Conservation (phyloP, 176 grass and related monocot species). For the Stipa capillata region DNA sequence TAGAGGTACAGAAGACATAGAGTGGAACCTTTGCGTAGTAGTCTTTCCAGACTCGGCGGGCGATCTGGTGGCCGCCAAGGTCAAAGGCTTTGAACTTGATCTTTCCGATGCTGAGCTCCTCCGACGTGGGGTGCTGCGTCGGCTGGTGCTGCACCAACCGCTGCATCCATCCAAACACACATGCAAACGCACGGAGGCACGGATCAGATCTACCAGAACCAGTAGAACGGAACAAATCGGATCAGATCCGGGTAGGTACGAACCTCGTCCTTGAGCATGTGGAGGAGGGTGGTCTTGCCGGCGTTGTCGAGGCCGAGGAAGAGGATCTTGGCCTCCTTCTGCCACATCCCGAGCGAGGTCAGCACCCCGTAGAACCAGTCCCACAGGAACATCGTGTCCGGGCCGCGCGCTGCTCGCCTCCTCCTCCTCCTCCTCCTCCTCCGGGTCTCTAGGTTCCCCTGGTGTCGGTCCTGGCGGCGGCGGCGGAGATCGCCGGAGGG, state of each 20-base stretch:
- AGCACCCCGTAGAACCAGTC: slow-evolving; percentile 81
- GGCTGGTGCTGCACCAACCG: slow-evolving; percentile 74
- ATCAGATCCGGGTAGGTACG: not conserved
- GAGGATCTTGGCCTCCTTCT: slow-evolving; percentile 82
- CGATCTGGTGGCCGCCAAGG: slow-evolving; percentile 70
- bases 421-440: not conserved
- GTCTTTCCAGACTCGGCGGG: slow-evolving; percentile 74
- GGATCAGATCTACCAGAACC: not conserved
- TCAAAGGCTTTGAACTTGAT: slow-evolving; percentile 88
- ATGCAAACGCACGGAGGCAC: not conserved
- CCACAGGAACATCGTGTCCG: slow-evolving; percentile 42
- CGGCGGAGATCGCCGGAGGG: slow-evolving; percentile 16
- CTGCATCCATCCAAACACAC: slow-evolving; percentile 13
- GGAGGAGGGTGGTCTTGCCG: slow-evolving; percentile 70
- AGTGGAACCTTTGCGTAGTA: slow-evolving; percentile 57
- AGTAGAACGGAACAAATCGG: not conserved
- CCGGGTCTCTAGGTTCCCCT: not conserved
- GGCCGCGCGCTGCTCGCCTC: not conserved
- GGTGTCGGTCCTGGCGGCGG: not conserved
- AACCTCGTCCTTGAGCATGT: slow-evolving; percentile 79
- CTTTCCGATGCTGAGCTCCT: slow-evolving; percentile 78
- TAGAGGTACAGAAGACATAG: not conserved
- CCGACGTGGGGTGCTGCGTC: slow-evolving; percentile 73
- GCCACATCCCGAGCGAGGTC: slow-evolving; percentile 60
- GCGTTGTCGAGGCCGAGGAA: slow-evolving; percentile 79